phyloP scores from a whole-genome alignment of 352 stramenopile species.

The Phytophthora constricta region DNA sequence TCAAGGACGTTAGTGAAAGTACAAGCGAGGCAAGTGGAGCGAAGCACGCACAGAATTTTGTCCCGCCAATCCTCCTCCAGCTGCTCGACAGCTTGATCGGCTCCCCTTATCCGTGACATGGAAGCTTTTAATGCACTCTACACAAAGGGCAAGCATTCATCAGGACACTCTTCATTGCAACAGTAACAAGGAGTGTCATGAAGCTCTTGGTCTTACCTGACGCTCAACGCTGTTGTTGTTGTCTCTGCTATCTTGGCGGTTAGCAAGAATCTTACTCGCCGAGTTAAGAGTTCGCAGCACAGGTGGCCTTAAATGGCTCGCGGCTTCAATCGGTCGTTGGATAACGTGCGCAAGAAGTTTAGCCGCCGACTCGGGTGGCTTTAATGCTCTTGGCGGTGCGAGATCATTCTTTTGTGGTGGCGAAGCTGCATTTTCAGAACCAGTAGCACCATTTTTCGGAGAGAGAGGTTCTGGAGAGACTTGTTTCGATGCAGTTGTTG shows the following conservation, averaged over 20 bases:
- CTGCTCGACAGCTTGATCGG: slow-evolving; percentile 4
- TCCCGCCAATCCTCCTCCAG: slow-evolving; percentile 52
- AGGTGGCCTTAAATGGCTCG: slow-evolving; percentile 24
- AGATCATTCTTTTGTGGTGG: slow-evolving; percentile 4
- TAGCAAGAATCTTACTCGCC: neutral
- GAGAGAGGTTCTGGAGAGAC: neutral
- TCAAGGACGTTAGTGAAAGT: slow-evolving; percentile 1
- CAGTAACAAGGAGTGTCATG: neutral
- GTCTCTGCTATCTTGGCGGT: slow-evolving; percentile 1
- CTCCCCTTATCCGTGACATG: neutral
- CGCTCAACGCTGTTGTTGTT: slow-evolving; percentile 25
- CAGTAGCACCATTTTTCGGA: neutral
- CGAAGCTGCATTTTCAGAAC: neutral
- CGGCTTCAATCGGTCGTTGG: slow-evolving; percentile 28
- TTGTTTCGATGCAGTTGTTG: neutral
- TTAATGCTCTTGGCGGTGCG: slow-evolving; percentile 3
- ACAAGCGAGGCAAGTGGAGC: neutral
- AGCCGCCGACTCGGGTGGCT: slow-evolving; percentile 21
- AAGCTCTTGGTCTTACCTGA: slow-evolving; percentile 18
- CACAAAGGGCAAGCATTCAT: neutral
- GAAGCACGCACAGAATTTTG: slow-evolving; percentile 42
- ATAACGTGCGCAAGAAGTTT: slow-evolving; percentile 35
- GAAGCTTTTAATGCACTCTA: neutral
- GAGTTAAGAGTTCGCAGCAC: slow-evolving; percentile 20
- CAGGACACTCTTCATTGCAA: neutral